phyloP scores from a whole-genome alignment of 495 filamentous ascomycete species.

The Neurospora sublineolata region DNA sequence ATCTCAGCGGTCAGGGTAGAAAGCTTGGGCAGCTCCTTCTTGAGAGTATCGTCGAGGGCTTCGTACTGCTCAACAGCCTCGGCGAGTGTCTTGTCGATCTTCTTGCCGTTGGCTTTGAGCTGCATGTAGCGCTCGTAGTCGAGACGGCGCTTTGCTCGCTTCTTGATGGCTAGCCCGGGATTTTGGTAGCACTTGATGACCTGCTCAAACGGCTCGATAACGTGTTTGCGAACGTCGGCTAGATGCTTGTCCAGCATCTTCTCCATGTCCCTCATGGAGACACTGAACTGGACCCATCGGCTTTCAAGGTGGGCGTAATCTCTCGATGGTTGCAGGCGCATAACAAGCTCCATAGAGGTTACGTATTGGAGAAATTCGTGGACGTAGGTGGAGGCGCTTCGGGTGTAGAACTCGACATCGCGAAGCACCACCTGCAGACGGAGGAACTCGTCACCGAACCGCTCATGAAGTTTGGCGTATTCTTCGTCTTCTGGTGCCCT shows the following conservation, averaged over 20 bases:
- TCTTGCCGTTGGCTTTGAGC: slow-evolving; percentile 59
- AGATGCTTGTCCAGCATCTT: slow-evolving; percentile 77
- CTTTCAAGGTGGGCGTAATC: slow-evolving; percentile 70
- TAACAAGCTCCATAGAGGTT: slow-evolving; percentile 55
- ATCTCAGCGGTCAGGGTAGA: slow-evolving; percentile 67
- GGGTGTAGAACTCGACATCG: slow-evolving; percentile 80
- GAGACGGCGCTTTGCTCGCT: slow-evolving; percentile 76
- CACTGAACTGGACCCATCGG: slow-evolving; percentile 80
- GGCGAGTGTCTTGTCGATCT: slow-evolving; percentile 65
- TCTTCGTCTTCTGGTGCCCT: slow-evolving; percentile 66
- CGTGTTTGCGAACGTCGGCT: slow-evolving; percentile 60
- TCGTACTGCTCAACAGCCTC: slow-evolving; percentile 79
- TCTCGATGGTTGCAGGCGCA: slow-evolving; percentile 43
- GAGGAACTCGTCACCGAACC: slow-evolving; percentile 77
- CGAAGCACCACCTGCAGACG: slow-evolving; percentile 80
- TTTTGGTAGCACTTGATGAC: slow-evolving; percentile 70
- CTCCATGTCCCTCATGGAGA: slow-evolving; percentile 69
- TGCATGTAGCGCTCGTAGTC: slow-evolving; percentile 62
- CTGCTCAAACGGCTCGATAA: slow-evolving; percentile 77
- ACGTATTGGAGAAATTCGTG: slow-evolving; percentile 61
- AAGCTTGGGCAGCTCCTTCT: slow-evolving; percentile 82
- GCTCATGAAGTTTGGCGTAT: slow-evolving; percentile 64
- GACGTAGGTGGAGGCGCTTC: slow-evolving; percentile 55
- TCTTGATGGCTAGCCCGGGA: slow-evolving; percentile 76
- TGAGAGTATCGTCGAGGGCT: slow-evolving; percentile 82